Conservation (phyloP, 495 filamentous ascomycete species). For the Aspergillus avenaceus region DNA sequence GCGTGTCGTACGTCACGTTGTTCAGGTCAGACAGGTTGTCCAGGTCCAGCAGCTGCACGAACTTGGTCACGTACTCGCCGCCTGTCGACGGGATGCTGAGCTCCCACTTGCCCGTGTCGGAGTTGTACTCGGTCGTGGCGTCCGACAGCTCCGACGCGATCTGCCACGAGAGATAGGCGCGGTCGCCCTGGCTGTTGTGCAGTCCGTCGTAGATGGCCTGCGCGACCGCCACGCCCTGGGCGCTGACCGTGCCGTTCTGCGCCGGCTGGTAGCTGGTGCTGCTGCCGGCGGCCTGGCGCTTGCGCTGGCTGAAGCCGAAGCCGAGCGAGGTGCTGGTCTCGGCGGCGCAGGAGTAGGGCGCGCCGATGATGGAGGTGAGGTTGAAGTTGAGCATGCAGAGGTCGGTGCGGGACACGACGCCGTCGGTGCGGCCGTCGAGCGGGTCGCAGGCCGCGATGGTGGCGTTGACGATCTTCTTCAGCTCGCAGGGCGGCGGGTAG, state of each 20-base stretch:
- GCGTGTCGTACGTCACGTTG: slow-evolving; percentile 45
- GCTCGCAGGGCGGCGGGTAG: slow-evolving; percentile 48
- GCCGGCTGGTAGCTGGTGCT: slow-evolving; percentile 25
- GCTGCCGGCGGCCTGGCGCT: slow-evolving; percentile 27
- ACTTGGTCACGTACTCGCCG: slow-evolving; percentile 23
- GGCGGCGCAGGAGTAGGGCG: slow-evolving; percentile 47
- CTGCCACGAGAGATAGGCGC: slow-evolving; percentile 32
- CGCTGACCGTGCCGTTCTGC: slow-evolving; percentile 28
- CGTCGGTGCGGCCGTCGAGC: slow-evolving; percentile 49
- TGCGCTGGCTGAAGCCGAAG: slow-evolving; percentile 30
- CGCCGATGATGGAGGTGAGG: slow-evolving; percentile 40
- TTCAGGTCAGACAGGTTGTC: slow-evolving; percentile 29
- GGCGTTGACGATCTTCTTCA: slow-evolving; percentile 46
- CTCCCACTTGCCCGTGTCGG: slow-evolving; percentile 15
- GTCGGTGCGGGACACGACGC: slow-evolving; percentile 48
- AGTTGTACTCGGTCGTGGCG: slow-evolving; percentile 20
- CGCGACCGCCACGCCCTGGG: slow-evolving; percentile 25
- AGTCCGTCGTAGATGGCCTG: slow-evolving; percentile 30
- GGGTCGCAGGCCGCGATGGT: slow-evolving; percentile 50
- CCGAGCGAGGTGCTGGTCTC: slow-evolving; percentile 28
- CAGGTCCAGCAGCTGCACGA: slow-evolving; percentile 22
- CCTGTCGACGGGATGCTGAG: slow-evolving; percentile 19
- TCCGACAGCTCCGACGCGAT: slow-evolving; percentile 27
- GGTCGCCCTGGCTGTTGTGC: slow-evolving; percentile 26
- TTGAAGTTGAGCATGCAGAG: slow-evolving; percentile 47